These are phyloP conservation scores for Brassica rapa DNA, from an alignment of 345 rosid genomes.

Conservation along the genomic window DNA sequence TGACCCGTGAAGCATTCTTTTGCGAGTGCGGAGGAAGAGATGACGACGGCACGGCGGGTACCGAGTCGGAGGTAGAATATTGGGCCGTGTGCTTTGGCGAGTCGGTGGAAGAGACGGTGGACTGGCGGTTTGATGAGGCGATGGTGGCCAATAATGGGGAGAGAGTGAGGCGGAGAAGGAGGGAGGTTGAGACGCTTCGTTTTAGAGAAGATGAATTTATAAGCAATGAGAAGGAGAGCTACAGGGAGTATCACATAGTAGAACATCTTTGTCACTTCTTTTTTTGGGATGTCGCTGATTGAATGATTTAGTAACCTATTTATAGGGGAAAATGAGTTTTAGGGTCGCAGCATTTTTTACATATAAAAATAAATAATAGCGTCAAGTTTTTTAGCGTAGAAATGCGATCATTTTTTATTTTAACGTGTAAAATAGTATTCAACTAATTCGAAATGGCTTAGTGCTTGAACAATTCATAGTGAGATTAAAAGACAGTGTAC, in stretches of 20 bases:
- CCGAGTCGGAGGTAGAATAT: constrained; percentile 50
- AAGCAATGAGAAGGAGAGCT: constrained; percentile 21
- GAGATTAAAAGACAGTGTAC: neutral
- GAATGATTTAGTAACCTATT: neutral
- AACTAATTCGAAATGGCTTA: neutral
- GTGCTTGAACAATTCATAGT: neutral
- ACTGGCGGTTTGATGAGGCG: constrained; percentile 48
- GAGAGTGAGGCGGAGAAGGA: constrained; percentile 47
- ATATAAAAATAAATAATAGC: too few relatives aligned
- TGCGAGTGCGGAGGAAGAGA: constrained; percentile 48
- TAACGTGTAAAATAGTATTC: neutral
- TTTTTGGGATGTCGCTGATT: neutral
- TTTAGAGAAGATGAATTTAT: constrained; percentile 18
- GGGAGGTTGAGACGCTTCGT: constrained; percentile 27
- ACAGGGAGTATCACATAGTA: constrained; percentile 28
- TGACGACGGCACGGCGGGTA: constrained; percentile 36
- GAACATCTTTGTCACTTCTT: constrained; percentile 4
- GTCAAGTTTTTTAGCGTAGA: too few relatives aligned
- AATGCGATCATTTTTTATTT: neutral
- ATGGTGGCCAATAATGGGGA: constrained; percentile 58
- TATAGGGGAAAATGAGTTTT: neutral
- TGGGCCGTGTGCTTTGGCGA: constrained; percentile 44
- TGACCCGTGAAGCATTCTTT: constrained; percentile 55
- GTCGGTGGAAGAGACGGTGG: constrained; percentile 32
- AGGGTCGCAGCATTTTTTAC: neutral